Base-by-base conservation (phyloP, 805 yeast genomes). In the Ogataea chonburiensis region DNA sequence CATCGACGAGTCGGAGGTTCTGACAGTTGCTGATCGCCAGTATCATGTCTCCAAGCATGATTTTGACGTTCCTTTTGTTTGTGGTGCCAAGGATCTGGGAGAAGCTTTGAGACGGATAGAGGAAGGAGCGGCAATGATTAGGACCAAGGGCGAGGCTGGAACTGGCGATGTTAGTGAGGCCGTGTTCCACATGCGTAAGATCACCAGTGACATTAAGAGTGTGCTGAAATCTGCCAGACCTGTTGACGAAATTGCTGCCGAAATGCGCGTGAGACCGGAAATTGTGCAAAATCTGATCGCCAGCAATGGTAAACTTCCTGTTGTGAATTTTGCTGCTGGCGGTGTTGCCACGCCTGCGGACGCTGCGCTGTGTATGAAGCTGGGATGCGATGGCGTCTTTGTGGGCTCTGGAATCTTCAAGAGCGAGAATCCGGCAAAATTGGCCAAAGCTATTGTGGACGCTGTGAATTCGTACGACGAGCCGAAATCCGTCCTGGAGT, bases 121-220 rank as follows among this genome's bases (percentile, higher is more conserved):
- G 50, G 94, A 84, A 62, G 93, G 93, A 48, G 91, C 93, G 23
- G 89, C 91, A 20, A 82, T 84, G 91, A 74, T 84, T 56, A 73
- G 93, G 59, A 80, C 93, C 47, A 84, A 84, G 64, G 94, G 94
- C 49, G 94, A 84, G 60, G 93, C 94, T 22, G 94, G 94, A 28
- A 85, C 94, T 24, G 94, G 94, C 37, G 93, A 84, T 60, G 78
- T 84, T 35, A 77, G 86, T 26, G 91, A 84, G 60, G 93, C 93
- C 10, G 86, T 84, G 40, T 74, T 70, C 53, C 94, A 84, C 60
- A 79, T 85, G 47, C 70, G 76, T 38, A 67, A 71, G 47, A 79
- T 85, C 58, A 71, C 67, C 42, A 55, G 61, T 34, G 75, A 83
- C 52, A 79, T 83, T 50, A 62, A 64, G 31, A 63, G 68, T 26